Evolutionary conservation across 352 stramenopile genomes (phyloP).

Genomic region (Globisporangium iwayamae): DNA sequence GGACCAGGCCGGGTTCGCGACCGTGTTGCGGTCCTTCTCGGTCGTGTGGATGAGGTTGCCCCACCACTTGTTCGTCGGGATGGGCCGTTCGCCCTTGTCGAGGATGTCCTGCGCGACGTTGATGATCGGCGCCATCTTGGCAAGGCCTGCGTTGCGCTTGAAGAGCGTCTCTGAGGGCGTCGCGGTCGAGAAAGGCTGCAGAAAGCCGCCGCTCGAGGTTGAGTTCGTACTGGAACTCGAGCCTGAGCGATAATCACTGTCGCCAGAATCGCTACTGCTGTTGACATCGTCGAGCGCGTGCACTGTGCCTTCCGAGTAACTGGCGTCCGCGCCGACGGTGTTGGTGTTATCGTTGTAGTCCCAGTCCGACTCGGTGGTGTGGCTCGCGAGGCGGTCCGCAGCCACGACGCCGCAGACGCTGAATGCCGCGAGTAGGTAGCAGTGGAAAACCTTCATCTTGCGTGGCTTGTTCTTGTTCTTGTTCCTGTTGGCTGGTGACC

Average conservation of each 20-base stretch:
- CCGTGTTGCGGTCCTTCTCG: constrained; percentile 30
- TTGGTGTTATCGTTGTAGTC: background rate
- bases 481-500: background rate
- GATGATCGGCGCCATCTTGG: constrained; percentile 47
- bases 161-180: constrained; percentile 41
- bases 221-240: too few relatives aligned
- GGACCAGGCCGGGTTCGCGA: constrained; percentile 49
- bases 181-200: constrained; percentile 40
- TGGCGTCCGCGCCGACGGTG: constrained; percentile 8
- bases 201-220: constrained; percentile 9
- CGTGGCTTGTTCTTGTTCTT: too few relatives aligned
- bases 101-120: constrained; percentile 53
- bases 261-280: too few relatives aligned
- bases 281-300: constrained; percentile 12
- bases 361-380: constrained; percentile 1
- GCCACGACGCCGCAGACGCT: constrained; percentile 2
- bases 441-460: constrained; percentile 17
- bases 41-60: constrained; percentile 67
- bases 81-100: constrained; percentile 26
- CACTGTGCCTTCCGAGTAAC: constrained; percentile 10
- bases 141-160: constrained; percentile 36
- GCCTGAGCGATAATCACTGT: too few relatives aligned
- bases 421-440: constrained; percentile 15
- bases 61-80: constrained; percentile 87
- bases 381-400: background rate